Evolutionary conservation across 2,329 filamentous ascomycete species (phyloP), one percentile per base, ranked within the genome.

Genomic region (Pezicula carpinea): DNA sequence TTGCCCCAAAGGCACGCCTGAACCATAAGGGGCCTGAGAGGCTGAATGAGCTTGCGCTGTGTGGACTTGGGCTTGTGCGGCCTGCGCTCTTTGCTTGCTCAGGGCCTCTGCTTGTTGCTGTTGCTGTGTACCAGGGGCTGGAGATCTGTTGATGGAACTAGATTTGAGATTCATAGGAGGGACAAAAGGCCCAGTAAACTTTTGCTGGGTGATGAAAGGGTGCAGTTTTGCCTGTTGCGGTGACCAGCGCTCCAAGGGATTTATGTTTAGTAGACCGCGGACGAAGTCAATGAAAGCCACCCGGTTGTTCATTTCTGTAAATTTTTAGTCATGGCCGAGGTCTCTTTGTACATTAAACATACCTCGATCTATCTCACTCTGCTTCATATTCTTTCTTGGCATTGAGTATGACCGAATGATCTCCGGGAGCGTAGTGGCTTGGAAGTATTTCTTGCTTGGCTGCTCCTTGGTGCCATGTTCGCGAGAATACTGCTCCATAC

Each of bases 361-460:
- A 96, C 93, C 93, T 87, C 93, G 75, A 60, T 99, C 93, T 55
- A 99, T 85, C 69, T 99, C 93, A 58, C 83, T 87, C 66, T 87
- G 90, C 73, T 99, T 99, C 93, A 99, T 99, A 63, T 96, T 96
- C 73, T 99, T 99, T 61, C 93, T 80, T 40, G 93, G 93, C 92
- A 99, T 96, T 5, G 93, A 87, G 64, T 99, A 99, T 47, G 88
- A 90, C 65, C 95, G 89, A 71, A 99, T 97, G 54, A 99, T 99
- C 56, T 99, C 93, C 4, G 92, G 92, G 44, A 99, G 72, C 1
- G 90, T 95, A 34, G 83, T 96, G 31, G 91, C 90, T 59, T 92
- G 88, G 71, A 99, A 99, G 68, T 99, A 99, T 70, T 97, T 97
- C 75, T 99, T 99, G 80, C 93, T 99, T 18, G 93, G 93, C 66